These are phyloP conservation scores for Arthrobotrys sinensis DNA, from an alignment of 2,329 filamentous ascomycete genomes.

Conservation along the genomic window DNA sequence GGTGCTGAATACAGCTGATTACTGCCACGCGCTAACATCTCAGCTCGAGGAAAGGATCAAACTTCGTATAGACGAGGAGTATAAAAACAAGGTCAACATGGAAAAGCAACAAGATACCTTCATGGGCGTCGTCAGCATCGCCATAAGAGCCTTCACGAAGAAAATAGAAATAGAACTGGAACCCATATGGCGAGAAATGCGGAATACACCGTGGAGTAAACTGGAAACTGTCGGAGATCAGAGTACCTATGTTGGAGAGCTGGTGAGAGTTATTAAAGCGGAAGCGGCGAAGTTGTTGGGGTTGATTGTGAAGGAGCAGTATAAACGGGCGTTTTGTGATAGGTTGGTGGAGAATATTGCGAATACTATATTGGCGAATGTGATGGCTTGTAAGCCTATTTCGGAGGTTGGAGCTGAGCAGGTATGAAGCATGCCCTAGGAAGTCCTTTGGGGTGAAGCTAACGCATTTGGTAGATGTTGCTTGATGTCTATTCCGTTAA, in stretches of 20 bases:
- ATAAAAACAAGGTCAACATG: constrained; percentile 83
- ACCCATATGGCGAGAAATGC: constrained; percentile 95
- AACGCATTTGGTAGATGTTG: constrained; percentile 78
- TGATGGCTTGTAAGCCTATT: constrained; percentile 90
- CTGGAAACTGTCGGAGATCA: constrained; percentile 95
- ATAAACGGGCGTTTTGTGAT: constrained; percentile 93
- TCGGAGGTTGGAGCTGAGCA: constrained; percentile 95
- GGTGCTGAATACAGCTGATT: constrained; percentile 96
- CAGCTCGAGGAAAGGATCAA: constrained; percentile 96
- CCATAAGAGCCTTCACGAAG: constrained; percentile 85
- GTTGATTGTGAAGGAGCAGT: constrained; percentile 89
- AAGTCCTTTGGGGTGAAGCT: neutral
- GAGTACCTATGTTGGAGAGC: constrained; percentile 88
- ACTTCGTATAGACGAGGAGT: constrained; percentile 85
- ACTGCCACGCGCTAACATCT: constrained; percentile 93
- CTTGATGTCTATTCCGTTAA: constrained; percentile 93
- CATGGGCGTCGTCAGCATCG: constrained; percentile 91
- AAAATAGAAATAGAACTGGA: constrained; percentile 87
- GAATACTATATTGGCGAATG: constrained; percentile 81
- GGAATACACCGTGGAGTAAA: constrained; percentile 92
- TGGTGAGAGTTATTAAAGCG: constrained; percentile 80
- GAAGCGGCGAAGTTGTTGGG: constrained; percentile 82
- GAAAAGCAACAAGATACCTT: constrained; percentile 95
- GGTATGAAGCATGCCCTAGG: constrained; percentile 69
- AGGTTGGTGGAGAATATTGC: constrained; percentile 92